Conservation (phyloP, 345 rosid species). For the Eucalyptus shirleyi region DNA sequence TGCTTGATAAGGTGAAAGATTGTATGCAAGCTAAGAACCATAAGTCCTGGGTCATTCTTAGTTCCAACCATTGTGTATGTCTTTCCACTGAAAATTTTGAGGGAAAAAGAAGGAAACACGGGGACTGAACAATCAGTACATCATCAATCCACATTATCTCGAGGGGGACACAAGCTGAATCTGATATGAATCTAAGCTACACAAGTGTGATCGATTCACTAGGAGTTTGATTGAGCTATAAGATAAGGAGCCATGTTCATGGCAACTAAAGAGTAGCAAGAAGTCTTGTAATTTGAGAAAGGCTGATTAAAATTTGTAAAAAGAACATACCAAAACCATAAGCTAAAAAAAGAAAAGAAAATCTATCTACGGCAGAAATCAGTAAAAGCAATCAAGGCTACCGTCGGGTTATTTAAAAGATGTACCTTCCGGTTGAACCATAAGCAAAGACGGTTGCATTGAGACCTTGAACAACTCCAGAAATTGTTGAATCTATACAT, state of each 20-base stretch:
- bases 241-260: background rate
- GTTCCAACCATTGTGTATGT: slow-evolving; percentile 97
- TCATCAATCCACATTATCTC: background rate
- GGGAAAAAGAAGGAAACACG: background rate
- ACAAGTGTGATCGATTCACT: background rate
- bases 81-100: slow-evolving; percentile 49
- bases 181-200: background rate
- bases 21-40: slow-evolving; percentile 89
- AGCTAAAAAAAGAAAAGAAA: background rate
- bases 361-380: background rate
- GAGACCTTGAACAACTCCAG: slow-evolving; percentile 89
- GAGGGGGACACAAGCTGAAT: background rate
- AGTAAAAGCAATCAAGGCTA: background rate
- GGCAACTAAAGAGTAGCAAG: background rate
- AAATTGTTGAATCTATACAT: slow-evolving; percentile 54
- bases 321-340: background rate
- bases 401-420: background rate
- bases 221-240: background rate
- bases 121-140: background rate
- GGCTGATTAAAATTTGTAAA: background rate
- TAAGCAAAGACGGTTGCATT: slow-evolving; percentile 93
- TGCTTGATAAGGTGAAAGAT: slow-evolving; percentile 64
- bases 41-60: slow-evolving; percentile 82
- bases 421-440: slow-evolving; percentile 98
- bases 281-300: background rate